Conservation (phyloP, 345 rosid genomes). For the Hibiscus syriacus region DNA sequence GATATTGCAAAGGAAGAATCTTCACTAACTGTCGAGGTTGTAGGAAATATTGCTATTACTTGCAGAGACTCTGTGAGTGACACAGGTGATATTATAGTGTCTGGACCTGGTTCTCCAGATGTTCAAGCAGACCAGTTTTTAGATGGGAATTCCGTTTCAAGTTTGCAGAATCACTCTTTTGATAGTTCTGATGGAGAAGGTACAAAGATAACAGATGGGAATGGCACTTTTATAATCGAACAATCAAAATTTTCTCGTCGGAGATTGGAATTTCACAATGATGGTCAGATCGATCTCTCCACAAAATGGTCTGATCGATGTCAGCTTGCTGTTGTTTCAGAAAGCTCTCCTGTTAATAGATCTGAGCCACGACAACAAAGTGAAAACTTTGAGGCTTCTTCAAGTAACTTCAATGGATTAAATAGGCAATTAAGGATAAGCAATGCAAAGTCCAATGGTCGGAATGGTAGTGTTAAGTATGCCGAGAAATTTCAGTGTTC, state of each 20-base stretch:
- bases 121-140: conserved; percentile 31
- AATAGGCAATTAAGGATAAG: conserved; percentile 44
- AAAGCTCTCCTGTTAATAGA: conserved; percentile 37
- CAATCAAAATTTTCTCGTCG: conserved; percentile 43
- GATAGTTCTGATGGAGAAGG: conserved; percentile 26
- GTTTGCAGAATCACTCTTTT: conserved; percentile 30
- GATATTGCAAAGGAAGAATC: conserved; percentile 36
- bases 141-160: conserved; percentile 26
- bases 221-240: conserved; percentile 37
- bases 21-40: conserved; percentile 32
- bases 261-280: conserved; percentile 46
- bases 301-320: conserved; percentile 58
- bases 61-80: conserved; percentile 5
- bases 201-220: conserved; percentile 38
- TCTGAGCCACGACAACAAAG: conserved; percentile 41
- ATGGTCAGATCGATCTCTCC: conserved; percentile 38
- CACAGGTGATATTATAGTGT: conserved; percentile 34
- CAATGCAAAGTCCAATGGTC: conserved; percentile 36
- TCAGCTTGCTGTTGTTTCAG: conserved; percentile 36
- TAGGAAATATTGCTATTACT: not conserved
- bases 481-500: conserved; percentile 51
- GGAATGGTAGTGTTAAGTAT: conserved; percentile 42
- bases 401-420: conserved; percentile 46
- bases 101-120: conserved; percentile 50
- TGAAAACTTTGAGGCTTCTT: conserved; percentile 45